A percentile compares a stretch with the other conserved stretches of the same genome.
Conservation (phyloP, 352 stramenopile genomes). For the Globisporangium paddicum region DNA sequence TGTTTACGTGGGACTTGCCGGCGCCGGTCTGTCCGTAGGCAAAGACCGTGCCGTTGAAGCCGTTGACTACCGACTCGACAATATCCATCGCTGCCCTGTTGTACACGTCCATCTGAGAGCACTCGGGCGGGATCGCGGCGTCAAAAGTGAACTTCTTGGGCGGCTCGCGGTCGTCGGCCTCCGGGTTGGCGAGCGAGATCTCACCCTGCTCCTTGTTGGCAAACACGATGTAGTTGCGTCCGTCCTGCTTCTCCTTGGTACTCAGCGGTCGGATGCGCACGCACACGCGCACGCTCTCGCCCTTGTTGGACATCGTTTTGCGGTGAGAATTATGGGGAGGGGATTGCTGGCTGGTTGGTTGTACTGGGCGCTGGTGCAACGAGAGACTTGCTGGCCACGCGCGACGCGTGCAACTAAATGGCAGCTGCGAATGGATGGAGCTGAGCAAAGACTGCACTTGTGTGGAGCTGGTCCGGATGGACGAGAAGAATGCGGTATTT, state of each 20-base stretch:
- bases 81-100: slow-evolving; percentile 87
- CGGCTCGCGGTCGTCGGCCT: slow-evolving; percentile 52
- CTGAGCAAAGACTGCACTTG: background rate
- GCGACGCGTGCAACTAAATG: background rate
- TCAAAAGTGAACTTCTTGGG: slow-evolving; percentile 98
- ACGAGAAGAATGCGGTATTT: background rate
- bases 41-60: slow-evolving; percentile 13
- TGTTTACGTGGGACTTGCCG: slow-evolving; percentile 63
- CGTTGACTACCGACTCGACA: slow-evolving; percentile 49
- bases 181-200: slow-evolving; percentile 88
- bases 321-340: too few relatives aligned
- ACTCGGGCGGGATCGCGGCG: slow-evolving; percentile 91
- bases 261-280: slow-evolving; percentile 95
- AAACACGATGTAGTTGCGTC: slow-evolving; percentile 68
- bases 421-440: background rate
- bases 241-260: slow-evolving; percentile 93
- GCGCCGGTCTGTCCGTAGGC: slow-evolving; percentile 55
- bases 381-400: background rate
- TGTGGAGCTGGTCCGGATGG: background rate
- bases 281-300: slow-evolving; percentile 96
- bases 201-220: slow-evolving; percentile 88
- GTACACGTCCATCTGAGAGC: slow-evolving; percentile 94
- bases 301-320: slow-evolving; percentile 45
- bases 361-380: background rate
- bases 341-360: background rate